Evolutionary conservation across 306 rosid genomes (phyloP).

Genomic region (Quercus suber): DNA sequence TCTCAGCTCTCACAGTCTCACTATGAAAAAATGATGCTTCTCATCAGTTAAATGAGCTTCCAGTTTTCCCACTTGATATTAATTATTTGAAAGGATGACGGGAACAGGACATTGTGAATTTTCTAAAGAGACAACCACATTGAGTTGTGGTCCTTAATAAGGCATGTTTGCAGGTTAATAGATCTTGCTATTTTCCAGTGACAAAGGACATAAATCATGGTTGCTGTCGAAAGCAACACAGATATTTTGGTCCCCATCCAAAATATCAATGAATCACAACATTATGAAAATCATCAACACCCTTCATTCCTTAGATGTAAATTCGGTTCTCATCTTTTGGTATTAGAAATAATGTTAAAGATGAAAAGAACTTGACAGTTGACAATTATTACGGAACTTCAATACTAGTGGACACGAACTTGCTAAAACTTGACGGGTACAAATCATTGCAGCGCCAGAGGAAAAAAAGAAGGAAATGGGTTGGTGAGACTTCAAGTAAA

Average conservation of each 20-base stretch:
- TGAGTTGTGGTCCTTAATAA: conserved; percentile 16
- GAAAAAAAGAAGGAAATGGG: too few relatives aligned
- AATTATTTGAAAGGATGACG: background rate
- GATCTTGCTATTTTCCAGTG: background rate
- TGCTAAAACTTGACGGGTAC: background rate
- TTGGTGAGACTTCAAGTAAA: too few relatives aligned
- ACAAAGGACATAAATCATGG: background rate
- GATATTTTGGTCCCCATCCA: conserved; percentile 27
- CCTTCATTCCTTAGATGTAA: background rate
- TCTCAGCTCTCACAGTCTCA: too few relatives aligned
- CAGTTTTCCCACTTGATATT: background rate
- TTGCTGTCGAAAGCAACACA: conserved; percentile 21
- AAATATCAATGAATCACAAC: conserved; percentile 19
- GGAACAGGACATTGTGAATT: background rate
- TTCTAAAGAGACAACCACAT: conserved; percentile 15
- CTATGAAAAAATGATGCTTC: background rate
- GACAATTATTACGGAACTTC: background rate
- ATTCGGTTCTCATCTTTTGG: background rate
- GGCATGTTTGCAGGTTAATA: background rate
- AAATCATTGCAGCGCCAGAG: too few relatives aligned
- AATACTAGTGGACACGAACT: background rate
- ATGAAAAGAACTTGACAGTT: background rate
- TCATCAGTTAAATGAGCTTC: background rate
- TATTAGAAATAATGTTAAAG: background rate
- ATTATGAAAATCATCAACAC: conserved; percentile 8